A percentile compares a stretch with the other conserved stretches of the same genome.
phyloP scores from a whole-genome alignment of 1,284 basidiomycete genomes.

The Crucibulum parvulum region DNA sequence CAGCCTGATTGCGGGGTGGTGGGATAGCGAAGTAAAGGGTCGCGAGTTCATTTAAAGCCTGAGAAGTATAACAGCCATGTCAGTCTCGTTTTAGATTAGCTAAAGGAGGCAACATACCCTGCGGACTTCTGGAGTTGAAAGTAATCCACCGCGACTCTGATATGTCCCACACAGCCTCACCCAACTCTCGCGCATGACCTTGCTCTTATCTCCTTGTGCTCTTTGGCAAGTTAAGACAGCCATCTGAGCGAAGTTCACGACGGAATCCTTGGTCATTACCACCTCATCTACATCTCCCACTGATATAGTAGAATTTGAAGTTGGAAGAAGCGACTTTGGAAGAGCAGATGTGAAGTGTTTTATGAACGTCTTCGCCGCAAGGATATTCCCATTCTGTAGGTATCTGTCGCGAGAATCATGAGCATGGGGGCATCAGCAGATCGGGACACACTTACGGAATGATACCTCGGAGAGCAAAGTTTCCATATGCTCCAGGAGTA shows the following conservation, averaged over 20 bases:
- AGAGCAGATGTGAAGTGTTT: conserved; percentile 73
- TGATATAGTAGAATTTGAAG: conserved; percentile 46
- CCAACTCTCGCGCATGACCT: conserved; percentile 80
- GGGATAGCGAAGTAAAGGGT: conserved; percentile 85
- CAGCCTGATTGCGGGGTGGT: conserved; percentile 68
- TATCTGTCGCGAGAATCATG: conserved; percentile 53
- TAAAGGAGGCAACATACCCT: conserved; percentile 55
- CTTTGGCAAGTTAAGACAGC: conserved; percentile 86
- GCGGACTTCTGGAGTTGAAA: conserved; percentile 75
- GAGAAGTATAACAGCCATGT: neutral
- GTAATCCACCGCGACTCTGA: conserved; percentile 66
- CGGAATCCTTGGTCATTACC: conserved; percentile 71
- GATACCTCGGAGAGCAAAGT: conserved; percentile 83
- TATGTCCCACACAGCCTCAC: conserved; percentile 84
- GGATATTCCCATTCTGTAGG: conserved; percentile 87
- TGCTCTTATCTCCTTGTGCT: conserved; percentile 78
- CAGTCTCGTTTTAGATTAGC: neutral
- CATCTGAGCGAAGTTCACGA: conserved; percentile 89
- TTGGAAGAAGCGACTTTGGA: conserved; percentile 39
- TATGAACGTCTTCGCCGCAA: conserved; percentile 87
- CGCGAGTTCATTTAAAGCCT: conserved; percentile 64
- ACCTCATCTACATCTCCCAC: conserved; percentile 66
- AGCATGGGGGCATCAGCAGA: conserved; percentile 1
- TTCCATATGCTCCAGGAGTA: conserved; percentile 53
- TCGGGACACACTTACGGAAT: conserved; percentile 69